Percentiles rank a stretch among this genome's conserved stretches.
Conservation (phyloP, 1,139 yeast genomes). For the Yamadazyma oceani region DNA sequence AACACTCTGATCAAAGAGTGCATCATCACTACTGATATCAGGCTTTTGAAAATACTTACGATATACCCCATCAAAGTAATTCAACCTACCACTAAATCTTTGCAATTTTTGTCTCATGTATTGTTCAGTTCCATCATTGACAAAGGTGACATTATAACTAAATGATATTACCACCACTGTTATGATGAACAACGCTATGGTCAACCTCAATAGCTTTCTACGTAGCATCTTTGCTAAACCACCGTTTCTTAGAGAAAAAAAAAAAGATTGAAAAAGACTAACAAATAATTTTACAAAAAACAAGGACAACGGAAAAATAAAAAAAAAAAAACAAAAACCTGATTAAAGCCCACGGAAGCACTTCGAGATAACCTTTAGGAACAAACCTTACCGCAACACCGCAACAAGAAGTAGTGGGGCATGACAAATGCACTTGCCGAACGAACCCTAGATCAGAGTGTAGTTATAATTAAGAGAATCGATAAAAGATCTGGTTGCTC, state of each 20-base stretch:
- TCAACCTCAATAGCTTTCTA: constrained; percentile 10
- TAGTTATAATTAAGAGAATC: no score
- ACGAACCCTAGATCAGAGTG: no score
- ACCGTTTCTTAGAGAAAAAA: not conserved
- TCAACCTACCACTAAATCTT: constrained; percentile 7
- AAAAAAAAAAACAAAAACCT: no score
- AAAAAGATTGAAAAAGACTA: not conserved
- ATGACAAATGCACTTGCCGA: no score
- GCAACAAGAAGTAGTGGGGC: no score
- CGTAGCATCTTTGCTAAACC: not conserved
- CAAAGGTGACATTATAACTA: constrained; percentile 11
- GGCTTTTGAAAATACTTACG: constrained; percentile 11
- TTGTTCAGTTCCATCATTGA: constrained; percentile 8
- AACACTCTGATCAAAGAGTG: constrained; percentile 23
- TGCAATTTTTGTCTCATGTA: constrained; percentile 7
- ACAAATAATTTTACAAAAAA: no score
- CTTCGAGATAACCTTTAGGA: no score
- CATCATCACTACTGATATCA: constrained; percentile 17
- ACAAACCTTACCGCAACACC: no score
- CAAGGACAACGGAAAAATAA: no score
- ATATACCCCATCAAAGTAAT: constrained; percentile 21
- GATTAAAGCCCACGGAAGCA: no score
- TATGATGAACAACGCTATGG: constrained; percentile 17
- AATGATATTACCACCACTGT: constrained; percentile 10
- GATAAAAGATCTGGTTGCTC: no score